phyloP scores from a whole-genome alignment of 805 yeast genomes.

The Lipomyces sp. region DNA sequence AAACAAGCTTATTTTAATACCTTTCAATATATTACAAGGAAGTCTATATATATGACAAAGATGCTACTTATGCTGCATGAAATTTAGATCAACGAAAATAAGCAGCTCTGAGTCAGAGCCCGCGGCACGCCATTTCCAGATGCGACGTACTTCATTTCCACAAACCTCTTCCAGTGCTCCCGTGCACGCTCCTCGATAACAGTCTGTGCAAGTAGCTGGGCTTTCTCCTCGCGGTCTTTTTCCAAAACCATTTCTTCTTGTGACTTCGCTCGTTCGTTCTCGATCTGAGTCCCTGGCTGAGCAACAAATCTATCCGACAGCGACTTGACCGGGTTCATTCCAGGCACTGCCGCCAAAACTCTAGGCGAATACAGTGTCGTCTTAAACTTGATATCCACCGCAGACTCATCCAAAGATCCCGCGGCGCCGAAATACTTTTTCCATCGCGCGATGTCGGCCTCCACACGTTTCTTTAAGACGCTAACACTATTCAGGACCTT shows the following conservation, averaged over 20 bases:
- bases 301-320: neutral
- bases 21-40: slow-evolving; percentile 7
- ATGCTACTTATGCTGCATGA: neutral
- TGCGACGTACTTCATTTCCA: slow-evolving; percentile 13
- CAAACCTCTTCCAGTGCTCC: slow-evolving; percentile 32
- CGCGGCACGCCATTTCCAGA: slow-evolving; percentile 30
- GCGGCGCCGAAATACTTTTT: neutral
- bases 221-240: neutral
- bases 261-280: neutral
- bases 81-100: slow-evolving; percentile 19
- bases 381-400: neutral
- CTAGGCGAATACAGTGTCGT: neutral
- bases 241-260: neutral
- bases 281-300: neutral
- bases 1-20: too few species aligned
- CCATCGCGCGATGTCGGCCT: slow-evolving; percentile 1
- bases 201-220: neutral
- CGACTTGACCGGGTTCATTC: neutral
- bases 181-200: slow-evolving; percentile 17
- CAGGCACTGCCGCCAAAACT: neutral
- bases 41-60: neutral
- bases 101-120: slow-evolving; percentile 15
- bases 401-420: neutral
- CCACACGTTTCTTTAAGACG: neutral
- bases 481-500: neutral